Percentiles rank a stretch among this genome's conserved stretches.
Evolutionary conservation across 2,329 filamentous ascomycete species (phyloP).

Genomic region (Talaromyces islandicus): DNA sequence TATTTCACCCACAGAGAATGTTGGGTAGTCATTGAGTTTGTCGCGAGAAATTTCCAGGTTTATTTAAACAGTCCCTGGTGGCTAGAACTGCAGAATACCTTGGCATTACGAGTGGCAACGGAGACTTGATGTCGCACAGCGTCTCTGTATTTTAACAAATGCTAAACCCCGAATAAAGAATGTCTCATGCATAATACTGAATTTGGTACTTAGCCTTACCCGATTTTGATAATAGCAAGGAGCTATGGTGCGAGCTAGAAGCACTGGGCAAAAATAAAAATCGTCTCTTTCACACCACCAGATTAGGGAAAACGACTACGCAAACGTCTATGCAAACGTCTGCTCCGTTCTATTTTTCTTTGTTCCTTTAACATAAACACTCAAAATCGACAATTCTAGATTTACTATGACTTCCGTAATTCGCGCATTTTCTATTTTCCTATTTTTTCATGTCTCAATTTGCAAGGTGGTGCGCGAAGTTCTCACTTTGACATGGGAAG

Average conservation of each 20-base stretch:
- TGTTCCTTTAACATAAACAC: neutral
- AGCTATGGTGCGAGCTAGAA: neutral
- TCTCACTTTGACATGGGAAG: constrained; percentile 28
- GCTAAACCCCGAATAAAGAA: neutral
- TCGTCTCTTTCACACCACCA: neutral
- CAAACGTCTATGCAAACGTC: neutral
- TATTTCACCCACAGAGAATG: neutral
- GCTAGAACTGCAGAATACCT: neutral
- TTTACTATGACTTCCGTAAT: neutral
- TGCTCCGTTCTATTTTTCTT: neutral
- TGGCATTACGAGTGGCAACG: neutral
- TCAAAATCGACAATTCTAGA: neutral
- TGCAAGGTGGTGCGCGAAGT: constrained; percentile 17
- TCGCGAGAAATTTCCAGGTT: neutral
- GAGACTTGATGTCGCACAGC: neutral
- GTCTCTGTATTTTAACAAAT: neutral
- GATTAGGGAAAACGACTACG: neutral
- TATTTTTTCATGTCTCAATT: neutral
- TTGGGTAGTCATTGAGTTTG: neutral
- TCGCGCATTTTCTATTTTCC: neutral
- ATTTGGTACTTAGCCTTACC: neutral
- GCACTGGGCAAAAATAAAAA: neutral
- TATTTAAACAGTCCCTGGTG: neutral
- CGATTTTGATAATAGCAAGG: neutral
- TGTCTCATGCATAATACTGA: neutral